These are phyloP conservation scores for Penicillium sp. DNA, from an alignment of 2,329 filamentous ascomycete genomes.

Conservation along the genomic window DNA sequence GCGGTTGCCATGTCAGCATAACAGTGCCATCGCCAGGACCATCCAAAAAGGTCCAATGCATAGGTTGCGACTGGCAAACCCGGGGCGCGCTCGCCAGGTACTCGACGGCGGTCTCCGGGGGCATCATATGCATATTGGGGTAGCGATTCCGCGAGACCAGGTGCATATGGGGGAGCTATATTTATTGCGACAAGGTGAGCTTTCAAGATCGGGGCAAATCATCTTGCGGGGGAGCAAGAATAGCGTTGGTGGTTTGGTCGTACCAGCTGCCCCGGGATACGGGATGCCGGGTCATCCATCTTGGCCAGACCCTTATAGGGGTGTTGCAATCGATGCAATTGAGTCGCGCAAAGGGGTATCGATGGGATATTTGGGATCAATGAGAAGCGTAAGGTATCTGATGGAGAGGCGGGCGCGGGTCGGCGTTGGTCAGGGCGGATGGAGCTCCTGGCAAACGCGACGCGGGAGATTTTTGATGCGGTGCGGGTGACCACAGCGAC, in stretches of 20 bases:
- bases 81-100: slow-evolving; percentile 83
- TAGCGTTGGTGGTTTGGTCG: slow-evolving; percentile 25
- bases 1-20: slow-evolving; percentile 86
- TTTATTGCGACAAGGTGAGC: slow-evolving; percentile 15
- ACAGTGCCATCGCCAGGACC: slow-evolving; percentile 80
- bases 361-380: slow-evolving; percentile 2
- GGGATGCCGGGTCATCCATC: slow-evolving; percentile 53
- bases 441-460: slow-evolving; percentile 37
- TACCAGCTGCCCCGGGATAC: slow-evolving; percentile 52
- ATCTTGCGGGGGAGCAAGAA: not conserved
- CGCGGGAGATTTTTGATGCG: slow-evolving; percentile 42
- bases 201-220: not conserved
- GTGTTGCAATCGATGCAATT: slow-evolving; percentile 13
- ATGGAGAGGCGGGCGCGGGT: slow-evolving; percentile 14
- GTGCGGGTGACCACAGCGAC: slow-evolving; percentile 18
- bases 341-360: slow-evolving; percentile 16
- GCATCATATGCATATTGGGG: slow-evolving; percentile 71
- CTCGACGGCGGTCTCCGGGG: slow-evolving; percentile 76
- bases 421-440: slow-evolving; percentile 15
- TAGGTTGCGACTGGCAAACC: slow-evolving; percentile 79
- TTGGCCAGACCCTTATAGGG: slow-evolving; percentile 28
- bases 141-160: slow-evolving; percentile 84
- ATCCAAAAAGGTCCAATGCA: slow-evolving; percentile 93
- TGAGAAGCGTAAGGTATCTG: slow-evolving; percentile 11
- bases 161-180: slow-evolving; percentile 83